Base-by-base conservation (phyloP, 2,329 filamentous ascomycete genomes). In the Pseudopithomyces chartarum region DNA sequence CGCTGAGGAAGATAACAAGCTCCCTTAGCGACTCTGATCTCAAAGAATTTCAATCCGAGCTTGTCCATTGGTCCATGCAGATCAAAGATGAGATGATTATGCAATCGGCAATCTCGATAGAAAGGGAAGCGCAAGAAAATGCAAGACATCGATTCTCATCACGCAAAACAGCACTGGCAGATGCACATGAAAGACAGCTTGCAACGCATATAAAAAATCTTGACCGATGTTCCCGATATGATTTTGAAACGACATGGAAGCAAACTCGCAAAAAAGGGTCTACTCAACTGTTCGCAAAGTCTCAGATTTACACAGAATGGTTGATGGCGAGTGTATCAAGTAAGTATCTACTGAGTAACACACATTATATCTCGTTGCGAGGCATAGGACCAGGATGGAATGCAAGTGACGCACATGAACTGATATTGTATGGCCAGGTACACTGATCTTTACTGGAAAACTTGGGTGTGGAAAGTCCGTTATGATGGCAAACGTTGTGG, bases 401-500 rank as follows among this genome's bases (percentile, higher is more conserved):
- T 29, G 8, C 4, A 29, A 29, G 5, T 29, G 26, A 29, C 8
- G 26, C 4, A 5, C 26, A 29, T 29, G 26, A 29, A 8, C 26
- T 29, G 8, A 29, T 8, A 29, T 29, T 29, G 5, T 29, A 29
- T 8, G 26, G 4, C 8, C 70, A 26, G 62, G 51, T 38, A 76
- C 76, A 0, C 54, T 81, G 1, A 2, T 79, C 0, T 73, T 64
- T 33, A 68, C 51, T 8, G 78, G 77, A 2, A 79, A 75, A 36
- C 63, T 80, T 1, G 78, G 78, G 1, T 73, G 74, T 1, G 78
- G 78, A 0, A 80, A 81, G 52, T 79, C 79, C 0, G 76, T 80
- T 3, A 52, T 76, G 4, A 44, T 80, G 6, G 77, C 78, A 1
- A 80, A 79, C 52, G 68, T 80, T 0, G 65, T 80, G 10, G 56